Conservation (phyloP, 257 asterid species). For the Solanum gandarillasii region DNA sequence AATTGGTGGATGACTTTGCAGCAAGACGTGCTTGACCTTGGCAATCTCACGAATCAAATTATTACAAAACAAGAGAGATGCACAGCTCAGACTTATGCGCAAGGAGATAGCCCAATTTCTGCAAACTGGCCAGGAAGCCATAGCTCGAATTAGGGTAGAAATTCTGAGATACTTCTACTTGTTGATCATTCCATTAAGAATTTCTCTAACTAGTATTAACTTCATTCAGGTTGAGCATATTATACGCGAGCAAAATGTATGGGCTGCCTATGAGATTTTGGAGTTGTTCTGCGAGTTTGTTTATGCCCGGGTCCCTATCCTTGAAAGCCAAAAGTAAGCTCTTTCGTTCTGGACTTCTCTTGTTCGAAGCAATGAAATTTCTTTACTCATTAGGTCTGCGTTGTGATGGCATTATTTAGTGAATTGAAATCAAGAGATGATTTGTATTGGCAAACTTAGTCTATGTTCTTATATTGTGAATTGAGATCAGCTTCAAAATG, state of each 20-base stretch:
- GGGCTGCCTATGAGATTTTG: conserved; percentile 83
- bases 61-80: conserved; percentile 84
- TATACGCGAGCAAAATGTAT: conserved; percentile 73
- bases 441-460: neutral
- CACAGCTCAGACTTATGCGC: conserved; percentile 68
- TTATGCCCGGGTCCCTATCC: conserved; percentile 79
- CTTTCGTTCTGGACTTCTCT: neutral
- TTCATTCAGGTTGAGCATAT: conserved; percentile 77
- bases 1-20: conserved; percentile 22
- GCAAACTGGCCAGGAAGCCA: conserved; percentile 80
- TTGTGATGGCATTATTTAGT: neutral
- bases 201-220: neutral
- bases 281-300: conserved; percentile 78
- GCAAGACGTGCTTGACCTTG: conserved; percentile 86
- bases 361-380: neutral
- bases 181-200: neutral
- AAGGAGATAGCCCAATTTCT: conserved; percentile 89
- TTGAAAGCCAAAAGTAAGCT: conserved; percentile 66
- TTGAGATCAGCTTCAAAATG: neutral
- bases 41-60: conserved; percentile 76
- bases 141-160: conserved; percentile 79
- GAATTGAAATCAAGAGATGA: neutral
- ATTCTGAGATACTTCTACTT: neutral
- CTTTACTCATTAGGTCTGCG: neutral
- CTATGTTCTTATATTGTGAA: neutral